Evolutionary conservation across 2,329 filamentous ascomycete genomes (phyloP).

Genomic region (Ophiostoma fasciatum): DNA sequence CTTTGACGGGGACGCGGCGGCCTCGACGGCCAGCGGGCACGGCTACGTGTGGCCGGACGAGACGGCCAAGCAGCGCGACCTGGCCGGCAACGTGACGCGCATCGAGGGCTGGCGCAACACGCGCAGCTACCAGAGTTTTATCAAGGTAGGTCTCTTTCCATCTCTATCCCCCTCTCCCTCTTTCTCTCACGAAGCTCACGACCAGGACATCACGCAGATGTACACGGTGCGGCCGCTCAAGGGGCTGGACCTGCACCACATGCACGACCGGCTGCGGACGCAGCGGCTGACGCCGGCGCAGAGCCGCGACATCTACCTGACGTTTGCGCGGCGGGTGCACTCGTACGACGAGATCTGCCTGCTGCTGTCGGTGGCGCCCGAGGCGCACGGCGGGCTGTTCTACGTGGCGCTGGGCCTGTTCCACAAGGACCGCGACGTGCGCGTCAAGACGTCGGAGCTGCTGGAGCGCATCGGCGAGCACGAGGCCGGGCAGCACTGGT

Average conservation of each 20-base stretch:
- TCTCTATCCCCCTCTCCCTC: constrained; percentile 11
- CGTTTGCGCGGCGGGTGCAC: constrained; percentile 59
- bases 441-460: constrained; percentile 61
- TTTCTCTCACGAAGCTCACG: background rate
- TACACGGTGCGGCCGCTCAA: constrained; percentile 55
- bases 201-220: constrained; percentile 47
- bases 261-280: constrained; percentile 79
- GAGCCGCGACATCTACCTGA: constrained; percentile 72
- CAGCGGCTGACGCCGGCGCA: constrained; percentile 64
- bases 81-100: constrained; percentile 79
- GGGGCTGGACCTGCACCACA: constrained; percentile 75
- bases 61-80: constrained; percentile 61
- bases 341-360: constrained; percentile 78
- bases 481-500: constrained; percentile 87
- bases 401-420: constrained; percentile 85
- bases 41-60: constrained; percentile 94
- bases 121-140: constrained; percentile 87
- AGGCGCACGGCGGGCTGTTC: constrained; percentile 78
- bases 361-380: constrained; percentile 65
- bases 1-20: too few relatives aligned
- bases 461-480: constrained; percentile 73
- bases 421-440: constrained; percentile 70
- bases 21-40: constrained; percentile 50
- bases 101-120: constrained; percentile 97
- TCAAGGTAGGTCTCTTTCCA: constrained; percentile 47